These are phyloP conservation scores for Trypanosoma rangeli DNA, from an alignment of 208 protist genomes.

Conservation along the genomic window DNA sequence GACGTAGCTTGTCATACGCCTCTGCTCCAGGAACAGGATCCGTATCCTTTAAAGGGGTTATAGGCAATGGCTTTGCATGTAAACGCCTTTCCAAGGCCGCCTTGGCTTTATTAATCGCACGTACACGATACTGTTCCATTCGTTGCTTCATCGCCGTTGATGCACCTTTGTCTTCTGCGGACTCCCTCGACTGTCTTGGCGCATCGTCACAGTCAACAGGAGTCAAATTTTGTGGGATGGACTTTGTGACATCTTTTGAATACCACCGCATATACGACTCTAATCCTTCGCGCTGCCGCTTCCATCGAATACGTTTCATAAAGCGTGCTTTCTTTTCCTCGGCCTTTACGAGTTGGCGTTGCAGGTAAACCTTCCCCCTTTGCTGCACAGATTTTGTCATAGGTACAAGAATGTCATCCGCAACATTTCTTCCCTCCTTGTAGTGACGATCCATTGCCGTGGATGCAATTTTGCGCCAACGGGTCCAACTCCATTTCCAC, in stretches of 20 bases:
- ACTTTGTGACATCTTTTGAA: neutral
- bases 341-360: constrained; percentile 44
- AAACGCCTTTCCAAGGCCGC: constrained; percentile 5
- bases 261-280: constrained; percentile 22
- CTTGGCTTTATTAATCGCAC: constrained; percentile 22
- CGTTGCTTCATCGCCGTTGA: constrained; percentile 47
- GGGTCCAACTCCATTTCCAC: constrained; percentile 77
- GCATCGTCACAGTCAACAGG: neutral
- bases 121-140: constrained; percentile 38
- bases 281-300: constrained; percentile 31
- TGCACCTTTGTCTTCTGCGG: neutral
- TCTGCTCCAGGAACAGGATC: constrained; percentile 77
- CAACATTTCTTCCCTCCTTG: constrained; percentile 34
- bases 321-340: constrained; percentile 26
- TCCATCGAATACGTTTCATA: constrained; percentile 37
- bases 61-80: constrained; percentile 23
- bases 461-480: constrained; percentile 84
- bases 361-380: constrained; percentile 39
- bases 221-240: neutral
- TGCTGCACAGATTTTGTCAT: constrained; percentile 25
- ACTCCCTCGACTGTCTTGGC: neutral
- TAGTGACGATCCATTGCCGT: constrained; percentile 44
- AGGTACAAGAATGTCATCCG: constrained; percentile 30
- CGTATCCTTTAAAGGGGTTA: constrained; percentile 46
- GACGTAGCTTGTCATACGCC: constrained; percentile 44